Percentiles rank a stretch among this genome's conserved stretches.
Evolutionary conservation across 169 alveolate species (phyloP).

Genomic region (Plasmodium vivax): DNA sequence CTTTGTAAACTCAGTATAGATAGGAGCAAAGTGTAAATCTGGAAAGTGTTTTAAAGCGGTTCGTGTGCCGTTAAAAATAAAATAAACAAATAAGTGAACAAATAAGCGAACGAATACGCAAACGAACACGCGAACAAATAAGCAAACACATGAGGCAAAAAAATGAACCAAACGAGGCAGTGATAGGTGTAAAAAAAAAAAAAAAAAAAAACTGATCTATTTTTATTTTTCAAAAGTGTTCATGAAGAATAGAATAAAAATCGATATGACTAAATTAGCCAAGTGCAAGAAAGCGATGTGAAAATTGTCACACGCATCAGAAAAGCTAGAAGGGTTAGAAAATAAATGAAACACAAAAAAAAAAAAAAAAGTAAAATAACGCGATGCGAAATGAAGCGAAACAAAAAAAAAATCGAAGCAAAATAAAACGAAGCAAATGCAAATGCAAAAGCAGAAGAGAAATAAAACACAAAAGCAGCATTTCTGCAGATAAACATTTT

Average conservation of each 20-base stretch:
- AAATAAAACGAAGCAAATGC: neutral
- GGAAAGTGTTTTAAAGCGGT: neutral
- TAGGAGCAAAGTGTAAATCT: neutral
- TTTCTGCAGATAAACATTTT: slow-evolving; percentile 6
- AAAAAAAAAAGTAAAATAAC: neutral
- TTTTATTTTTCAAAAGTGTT: slow-evolving; percentile 22
- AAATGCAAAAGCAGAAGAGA: too few species aligned
- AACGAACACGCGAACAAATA: neutral
- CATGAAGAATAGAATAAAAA: slow-evolving; percentile 6
- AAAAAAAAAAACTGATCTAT: neutral
- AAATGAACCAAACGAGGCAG: neutral
- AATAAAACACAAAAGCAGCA: neutral
- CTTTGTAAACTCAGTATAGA: slow-evolving; percentile 1
- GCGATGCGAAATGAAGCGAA: neutral
- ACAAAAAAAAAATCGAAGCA: neutral
- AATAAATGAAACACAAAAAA: neutral
- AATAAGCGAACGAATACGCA: too few species aligned
- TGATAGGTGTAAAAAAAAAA: slow-evolving; percentile 5
- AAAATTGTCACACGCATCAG: neutral
- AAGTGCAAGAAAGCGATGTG: neutral
- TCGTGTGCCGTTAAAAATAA: neutral
- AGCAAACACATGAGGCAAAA: neutral
- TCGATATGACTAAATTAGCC: neutral
- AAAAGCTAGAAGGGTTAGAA: neutral
- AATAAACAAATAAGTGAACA: neutral